Evolutionary conservation across 2,329 filamentous ascomycete species (phyloP).

Genomic region (Aotearoamyces nothofagi): DNA sequence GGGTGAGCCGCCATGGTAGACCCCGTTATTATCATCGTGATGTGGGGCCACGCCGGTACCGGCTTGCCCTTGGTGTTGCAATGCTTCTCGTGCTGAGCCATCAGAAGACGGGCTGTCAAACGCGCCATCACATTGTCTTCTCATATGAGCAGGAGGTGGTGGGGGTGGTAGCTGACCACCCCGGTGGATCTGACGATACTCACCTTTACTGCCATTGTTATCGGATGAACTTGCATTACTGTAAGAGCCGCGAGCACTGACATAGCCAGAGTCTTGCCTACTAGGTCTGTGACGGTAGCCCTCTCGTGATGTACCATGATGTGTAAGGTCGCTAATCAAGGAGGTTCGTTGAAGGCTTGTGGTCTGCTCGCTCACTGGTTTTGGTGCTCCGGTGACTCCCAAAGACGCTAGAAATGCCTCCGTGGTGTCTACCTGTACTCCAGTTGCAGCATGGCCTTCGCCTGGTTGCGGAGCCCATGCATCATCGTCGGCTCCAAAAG

Average conservation of each 20-base stretch:
- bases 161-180: slow-evolving; percentile 3
- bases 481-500: slow-evolving; percentile 12
- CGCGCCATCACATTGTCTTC: background rate
- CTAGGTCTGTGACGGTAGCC: slow-evolving; percentile 4
- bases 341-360: slow-evolving; percentile 2
- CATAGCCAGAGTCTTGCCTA: slow-evolving; percentile 18
- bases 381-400: slow-evolving; percentile 21
- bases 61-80: background rate
- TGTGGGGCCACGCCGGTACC: background rate
- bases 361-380: slow-evolving; percentile 11
- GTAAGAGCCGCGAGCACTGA: slow-evolving; percentile 13
- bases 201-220: background rate
- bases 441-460: slow-evolving; percentile 10
- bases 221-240: slow-evolving; percentile 7
- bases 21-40: background rate
- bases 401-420: slow-evolving; percentile 20
- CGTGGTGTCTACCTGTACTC: slow-evolving; percentile 10
- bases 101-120: background rate
- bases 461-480: slow-evolving; percentile 18
- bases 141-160: slow-evolving; percentile 1
- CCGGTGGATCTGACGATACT: background rate
- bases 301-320: slow-evolving; percentile 8
- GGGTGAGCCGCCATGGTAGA: slow-evolving; percentile 6
- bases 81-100: background rate
- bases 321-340: slow-evolving; percentile 2